Evolutionary conservation across 225 moss, liverwort and hornwort genomes (phyloP), one percentile per base, ranked within the genome.

Genomic region (Antitrichia curtipendula): DNA sequence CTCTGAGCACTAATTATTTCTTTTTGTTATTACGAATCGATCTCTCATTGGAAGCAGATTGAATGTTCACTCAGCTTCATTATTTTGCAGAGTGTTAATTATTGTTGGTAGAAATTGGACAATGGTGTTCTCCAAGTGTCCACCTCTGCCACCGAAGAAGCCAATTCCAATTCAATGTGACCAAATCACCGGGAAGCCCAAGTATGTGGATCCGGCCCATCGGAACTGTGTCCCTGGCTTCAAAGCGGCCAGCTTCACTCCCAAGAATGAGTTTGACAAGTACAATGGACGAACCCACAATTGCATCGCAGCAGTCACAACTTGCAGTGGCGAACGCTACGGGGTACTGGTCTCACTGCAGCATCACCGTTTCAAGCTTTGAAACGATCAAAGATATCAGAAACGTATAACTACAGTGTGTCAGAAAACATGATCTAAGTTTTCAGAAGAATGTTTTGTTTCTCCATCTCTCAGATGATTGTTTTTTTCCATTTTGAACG

Each of bases 261-360:
- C 91, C 78, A 86, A 86, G 32, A 82, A 89, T 36, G 82, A 85
- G 78, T 84, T 77, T 4, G 87, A 88, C 45, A 89, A 88, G 62
- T 91, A 89, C 69, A 78, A 90, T 74, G 91, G 89, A 34, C 91
- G 85, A 56, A 91, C 91, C 25, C 91, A 91, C 76, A 91, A 91
- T 45, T 91, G 91, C 7, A 86, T 87, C 32, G 81, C 89, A 61
- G 49, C 84, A 29, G 70, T 90, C 61, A 85, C 84, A 5, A 77
- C 81, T 41, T 82, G 61, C 3, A 86, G 85, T 11, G 89, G 91
- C 3, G 89, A 91, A 36, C 25, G 56, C 57, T 90, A 88, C 56
- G 91, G 87, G 82, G 91, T 91, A 88, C 50, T 84, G 86, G 17
- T 38, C 80, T 77, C 50, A 56, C 61, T n/a, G 9, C 66, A 58